phyloP scores from a whole-genome alignment of 768 basidiomycete genomes.

The Russula sp. region DNA sequence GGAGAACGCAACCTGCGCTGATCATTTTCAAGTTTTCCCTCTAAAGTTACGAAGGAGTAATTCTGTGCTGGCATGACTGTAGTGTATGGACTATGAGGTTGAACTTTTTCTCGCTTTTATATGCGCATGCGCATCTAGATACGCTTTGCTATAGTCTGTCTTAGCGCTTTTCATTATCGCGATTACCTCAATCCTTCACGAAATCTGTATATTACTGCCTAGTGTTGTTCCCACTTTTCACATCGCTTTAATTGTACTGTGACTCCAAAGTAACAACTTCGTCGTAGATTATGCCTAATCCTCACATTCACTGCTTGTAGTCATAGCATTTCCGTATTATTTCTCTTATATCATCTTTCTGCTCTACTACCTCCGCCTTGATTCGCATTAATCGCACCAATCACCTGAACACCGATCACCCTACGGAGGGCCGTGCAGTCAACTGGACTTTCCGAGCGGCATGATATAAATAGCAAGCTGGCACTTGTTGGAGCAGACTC shows the following conservation, averaged over 20 bases:
- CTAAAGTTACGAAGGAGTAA: neutral
- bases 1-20: conserved; percentile 8
- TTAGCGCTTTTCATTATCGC: conserved; percentile 1
- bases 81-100: conserved; percentile 15
- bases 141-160: conserved; percentile 18
- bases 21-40: conserved; percentile 1
- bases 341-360: neutral
- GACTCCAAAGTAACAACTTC: neutral
- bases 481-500: too few relatives aligned
- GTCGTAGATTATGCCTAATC: conserved; percentile 16
- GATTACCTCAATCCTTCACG: conserved; percentile 13
- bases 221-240: neutral
- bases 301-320: conserved; percentile 7
- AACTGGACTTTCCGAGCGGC: too few relatives aligned
- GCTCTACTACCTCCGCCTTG: neutral
- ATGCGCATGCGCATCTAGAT: conserved; percentile 28
- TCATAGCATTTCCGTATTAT: conserved; percentile 8
- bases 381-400: neutral
- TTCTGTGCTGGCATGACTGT: neutral
- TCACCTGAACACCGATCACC: neutral
- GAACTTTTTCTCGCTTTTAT: conserved; percentile 8
- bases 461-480: too few relatives aligned
- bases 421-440: neutral
- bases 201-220: conserved; percentile 21
- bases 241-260: conserved; percentile 4